Evolutionary conservation across 495 filamentous ascomycete species (phyloP).

Genomic region (Hyaloscypha hepaticicola): DNA sequence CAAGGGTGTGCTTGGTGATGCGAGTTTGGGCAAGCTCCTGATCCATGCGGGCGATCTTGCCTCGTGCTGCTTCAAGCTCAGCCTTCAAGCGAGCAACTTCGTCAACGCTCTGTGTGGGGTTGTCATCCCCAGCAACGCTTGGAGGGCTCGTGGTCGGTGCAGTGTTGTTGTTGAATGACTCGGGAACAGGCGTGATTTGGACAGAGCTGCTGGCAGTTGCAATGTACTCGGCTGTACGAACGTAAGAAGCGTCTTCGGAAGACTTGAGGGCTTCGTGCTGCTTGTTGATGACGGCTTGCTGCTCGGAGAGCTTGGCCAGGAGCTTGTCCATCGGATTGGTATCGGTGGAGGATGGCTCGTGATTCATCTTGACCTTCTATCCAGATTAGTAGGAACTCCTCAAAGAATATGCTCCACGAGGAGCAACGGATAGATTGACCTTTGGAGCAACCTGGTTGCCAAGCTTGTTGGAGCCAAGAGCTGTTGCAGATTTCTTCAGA

Average conservation of each 20-base stretch:
- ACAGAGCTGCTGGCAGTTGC: constrained; percentile 51
- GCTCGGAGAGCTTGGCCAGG: constrained; percentile 66
- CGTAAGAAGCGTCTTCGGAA: constrained; percentile 41
- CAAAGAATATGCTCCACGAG: background rate
- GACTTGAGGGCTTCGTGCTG: constrained; percentile 50
- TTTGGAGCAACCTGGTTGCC: constrained; percentile 45
- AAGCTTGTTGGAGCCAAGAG: constrained; percentile 47
- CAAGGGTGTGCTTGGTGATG: constrained; percentile 70
- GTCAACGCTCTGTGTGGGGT: constrained; percentile 34
- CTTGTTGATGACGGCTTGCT: constrained; percentile 55
- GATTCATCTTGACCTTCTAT: constrained; percentile 50
- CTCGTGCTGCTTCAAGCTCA: constrained; percentile 76
- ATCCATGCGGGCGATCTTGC: constrained; percentile 77
- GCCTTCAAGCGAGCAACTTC: constrained; percentile 57
- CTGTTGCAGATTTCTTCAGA: constrained; percentile 40
- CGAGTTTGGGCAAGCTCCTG: constrained; percentile 80
- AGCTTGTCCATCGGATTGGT: constrained; percentile 56
- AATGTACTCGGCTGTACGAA: constrained; percentile 41
- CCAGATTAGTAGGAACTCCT: constrained; percentile 30
- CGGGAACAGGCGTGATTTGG: constrained; percentile 57
- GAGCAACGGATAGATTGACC: constrained; percentile 10
- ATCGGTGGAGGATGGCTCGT: constrained; percentile 37
- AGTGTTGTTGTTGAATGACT: constrained; percentile 41
- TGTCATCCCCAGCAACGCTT: constrained; percentile 39
- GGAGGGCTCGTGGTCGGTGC: constrained; percentile 45